Evolutionary conservation across 345 rosid species (phyloP), one percentile per base, ranked within the genome.

Genomic region (Eucalyptus tenuipes): DNA sequence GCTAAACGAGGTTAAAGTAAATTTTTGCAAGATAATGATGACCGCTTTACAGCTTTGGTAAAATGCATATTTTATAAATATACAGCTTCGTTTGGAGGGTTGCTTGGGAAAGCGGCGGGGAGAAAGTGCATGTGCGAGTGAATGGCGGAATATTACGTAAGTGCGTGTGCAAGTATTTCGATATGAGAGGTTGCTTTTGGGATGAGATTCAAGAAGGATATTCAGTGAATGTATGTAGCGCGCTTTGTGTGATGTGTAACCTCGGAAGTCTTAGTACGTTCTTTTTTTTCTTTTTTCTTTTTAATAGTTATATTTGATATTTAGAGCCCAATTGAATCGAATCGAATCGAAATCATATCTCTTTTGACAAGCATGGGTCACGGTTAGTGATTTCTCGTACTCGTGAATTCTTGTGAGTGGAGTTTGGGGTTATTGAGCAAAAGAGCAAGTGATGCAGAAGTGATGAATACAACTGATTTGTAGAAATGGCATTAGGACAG

Each of bases 401-500:
- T 52, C 10, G 8, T 52, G 25, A 20, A 52, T 52, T 52, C 0
- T 52, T 52, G 25, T 52, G 57, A 52, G 57, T 52, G 25, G 5
- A 52, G 5, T 25, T 52, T 52, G 1, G 10, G 25, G 25, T 7
- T 52, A 7, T 52, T 52, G 25, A 20, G 10, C 20, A 52, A 52
- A 8, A 52, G 10, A 52, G 57, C 2, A 0, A 52, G 5, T 52
- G 25, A 20, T 52, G 25, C 25, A 3, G 0, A 52, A 52, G 2
- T 0, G 5, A 52, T 1, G 5, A 3, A 52, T 52, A 52, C 10
- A 52, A 52, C 1, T 7, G 1, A 52, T 52, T 0, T 52, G 3
- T 8, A 20, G 10, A 8, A 52, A 52, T 52, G 0, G 2, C 10
- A 0, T 52, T 2, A 20, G 2, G 10, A 52, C 0, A 0, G 0